Evolutionary conservation across 768 basidiomycete species (phyloP).

Genomic region (Pleurotus eryngii): DNA sequence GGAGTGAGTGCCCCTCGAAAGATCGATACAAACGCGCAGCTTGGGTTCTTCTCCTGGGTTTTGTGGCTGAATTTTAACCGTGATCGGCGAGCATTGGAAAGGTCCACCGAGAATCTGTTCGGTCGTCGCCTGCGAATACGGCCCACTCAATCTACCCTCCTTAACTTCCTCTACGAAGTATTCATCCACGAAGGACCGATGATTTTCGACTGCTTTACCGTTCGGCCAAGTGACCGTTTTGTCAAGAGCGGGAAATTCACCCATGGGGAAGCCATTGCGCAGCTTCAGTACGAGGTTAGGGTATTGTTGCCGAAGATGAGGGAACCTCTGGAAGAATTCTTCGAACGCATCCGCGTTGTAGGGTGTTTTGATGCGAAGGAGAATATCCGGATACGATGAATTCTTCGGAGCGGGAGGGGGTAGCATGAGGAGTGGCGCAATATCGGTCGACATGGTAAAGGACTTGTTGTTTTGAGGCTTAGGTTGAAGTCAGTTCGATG

Average conservation of each 20-base stretch:
- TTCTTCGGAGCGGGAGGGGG: background rate
- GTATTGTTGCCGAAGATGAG: background rate
- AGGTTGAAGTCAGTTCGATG: no score
- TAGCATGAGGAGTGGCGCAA: background rate
- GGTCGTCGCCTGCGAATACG: slow-evolving; percentile 8
- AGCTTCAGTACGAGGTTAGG: background rate
- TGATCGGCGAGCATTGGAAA: slow-evolving; percentile 17
- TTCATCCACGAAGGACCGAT: slow-evolving; percentile 7
- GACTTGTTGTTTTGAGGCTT: no score
- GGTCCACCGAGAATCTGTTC: slow-evolving; percentile 11
- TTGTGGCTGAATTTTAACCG: slow-evolving; percentile 11
- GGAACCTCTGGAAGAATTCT: background rate
- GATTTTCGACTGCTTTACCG: background rate
- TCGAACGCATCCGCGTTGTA: slow-evolving; percentile 16
- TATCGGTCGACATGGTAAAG: no score
- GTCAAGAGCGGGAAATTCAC: background rate
- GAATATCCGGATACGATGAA: background rate
- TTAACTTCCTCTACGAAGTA: slow-evolving; percentile 12
- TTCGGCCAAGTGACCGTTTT: slow-evolving; percentile 7
- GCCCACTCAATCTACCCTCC: slow-evolving; percentile 13
- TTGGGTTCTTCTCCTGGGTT: slow-evolving; percentile 13
- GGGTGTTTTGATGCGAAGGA: slow-evolving; percentile 10
- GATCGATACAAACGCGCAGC: slow-evolving; percentile 13
- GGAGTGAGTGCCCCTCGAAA: slow-evolving; percentile 10
- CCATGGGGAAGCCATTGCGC: slow-evolving; percentile 13